These are phyloP conservation scores for Bertia moriformis DNA, from an alignment of 2,329 filamentous ascomycete species.

Conservation along the genomic window DNA sequence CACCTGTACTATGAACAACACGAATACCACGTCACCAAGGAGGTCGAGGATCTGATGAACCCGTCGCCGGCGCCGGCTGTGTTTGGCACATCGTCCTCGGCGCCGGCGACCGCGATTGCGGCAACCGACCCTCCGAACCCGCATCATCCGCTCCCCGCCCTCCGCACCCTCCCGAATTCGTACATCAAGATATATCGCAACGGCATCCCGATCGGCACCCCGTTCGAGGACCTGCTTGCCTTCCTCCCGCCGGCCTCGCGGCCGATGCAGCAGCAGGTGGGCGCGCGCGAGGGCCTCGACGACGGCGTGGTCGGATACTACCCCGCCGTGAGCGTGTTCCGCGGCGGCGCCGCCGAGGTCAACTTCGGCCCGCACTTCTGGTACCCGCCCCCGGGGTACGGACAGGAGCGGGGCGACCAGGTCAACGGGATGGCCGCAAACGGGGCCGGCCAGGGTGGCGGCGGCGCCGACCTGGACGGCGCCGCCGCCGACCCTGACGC, in stretches of 20 bases:
- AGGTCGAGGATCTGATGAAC: slow-evolving; percentile 74
- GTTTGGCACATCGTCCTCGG: slow-evolving; percentile 14
- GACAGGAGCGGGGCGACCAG: slow-evolving; percentile 21
- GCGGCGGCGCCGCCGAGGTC: slow-evolving; percentile 76
- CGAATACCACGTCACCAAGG: slow-evolving; percentile 75
- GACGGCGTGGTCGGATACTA: slow-evolving; percentile 95
- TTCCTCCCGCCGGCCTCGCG: slow-evolving; percentile 84
- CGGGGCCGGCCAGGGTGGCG: slow-evolving; percentile 10
- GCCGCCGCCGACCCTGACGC: slow-evolving; percentile 3
- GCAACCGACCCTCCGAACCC: slow-evolving; percentile 50
- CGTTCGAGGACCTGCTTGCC: slow-evolving; percentile 74
- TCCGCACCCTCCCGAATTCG: slow-evolving; percentile 76
- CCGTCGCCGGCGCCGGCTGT: slow-evolving; percentile 36
- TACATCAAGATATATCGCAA: slow-evolving; percentile 89
- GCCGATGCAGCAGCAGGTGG: slow-evolving; percentile 53
- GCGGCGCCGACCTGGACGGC: slow-evolving; percentile 2
- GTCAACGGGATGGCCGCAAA: background rate
- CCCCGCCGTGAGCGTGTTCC: slow-evolving; percentile 81
- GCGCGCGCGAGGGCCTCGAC: slow-evolving; percentile 74
- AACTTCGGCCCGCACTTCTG: slow-evolving; percentile 94
- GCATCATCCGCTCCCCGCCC: slow-evolving; percentile 57
- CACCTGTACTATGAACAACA: slow-evolving; percentile 90
- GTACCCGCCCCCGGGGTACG: slow-evolving; percentile 58
- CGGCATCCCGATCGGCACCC: slow-evolving; percentile 68
- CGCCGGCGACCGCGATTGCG: slow-evolving; percentile 15